phyloP scores from a whole-genome alignment of 495 filamentous ascomycete genomes.

The Penicillium diatomitis region DNA sequence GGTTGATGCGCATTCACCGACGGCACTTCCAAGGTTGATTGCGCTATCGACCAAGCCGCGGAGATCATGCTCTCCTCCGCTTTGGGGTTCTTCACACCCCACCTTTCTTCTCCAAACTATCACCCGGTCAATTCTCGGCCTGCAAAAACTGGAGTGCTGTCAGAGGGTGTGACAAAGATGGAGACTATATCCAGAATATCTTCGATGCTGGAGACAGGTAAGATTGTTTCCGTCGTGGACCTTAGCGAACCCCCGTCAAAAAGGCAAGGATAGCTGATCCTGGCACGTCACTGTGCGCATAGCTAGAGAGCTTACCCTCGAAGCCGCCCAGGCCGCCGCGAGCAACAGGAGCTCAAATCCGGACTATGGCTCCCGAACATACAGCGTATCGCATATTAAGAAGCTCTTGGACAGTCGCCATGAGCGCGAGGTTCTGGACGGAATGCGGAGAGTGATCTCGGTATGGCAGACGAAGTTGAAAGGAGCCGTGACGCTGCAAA shows the following conservation, averaged over 20 bases:
- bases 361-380: constrained; percentile 33
- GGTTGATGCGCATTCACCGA: no score
- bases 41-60: constrained; percentile 8
- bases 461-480: constrained; percentile 33
- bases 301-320: constrained; percentile 94
- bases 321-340: constrained; percentile 80
- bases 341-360: constrained; percentile 31
- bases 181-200: constrained; percentile 96
- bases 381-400: constrained; percentile 63
- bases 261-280: constrained; percentile 11
- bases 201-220: constrained; percentile 85
- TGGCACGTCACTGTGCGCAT: constrained; percentile 18
- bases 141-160: constrained; percentile 12
- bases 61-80: constrained; percentile 20
- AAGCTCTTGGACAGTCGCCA: constrained; percentile 89
- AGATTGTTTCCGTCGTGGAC: constrained; percentile 4
- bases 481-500: no score
- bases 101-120: constrained; percentile 10
- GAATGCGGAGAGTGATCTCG: constrained; percentile 79
- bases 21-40: not conserved
- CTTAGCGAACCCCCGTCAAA: no score
- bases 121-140: constrained; percentile 9
- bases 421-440: constrained; percentile 88
- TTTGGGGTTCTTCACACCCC: constrained; percentile 8
- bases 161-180: constrained; percentile 42